Evolutionary conservation across 2,329 filamentous ascomycete genomes (phyloP).

Genomic region (Colletotrichum acutatum): DNA sequence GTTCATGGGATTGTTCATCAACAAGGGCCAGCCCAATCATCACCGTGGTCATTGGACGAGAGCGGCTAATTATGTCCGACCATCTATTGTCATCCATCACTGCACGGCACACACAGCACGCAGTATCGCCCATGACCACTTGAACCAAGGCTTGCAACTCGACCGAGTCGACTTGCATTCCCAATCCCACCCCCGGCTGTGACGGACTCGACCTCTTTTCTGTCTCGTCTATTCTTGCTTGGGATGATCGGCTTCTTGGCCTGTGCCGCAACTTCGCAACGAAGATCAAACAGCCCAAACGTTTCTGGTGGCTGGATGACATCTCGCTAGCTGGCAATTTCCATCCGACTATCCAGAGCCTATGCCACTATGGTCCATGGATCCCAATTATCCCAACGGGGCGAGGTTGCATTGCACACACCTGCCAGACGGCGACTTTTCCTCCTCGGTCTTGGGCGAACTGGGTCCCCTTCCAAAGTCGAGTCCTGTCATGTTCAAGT

Average conservation of each 20-base stretch:
- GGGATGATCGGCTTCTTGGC: constrained; percentile 16
- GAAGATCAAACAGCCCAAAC: constrained; percentile 33
- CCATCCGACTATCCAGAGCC: background rate
- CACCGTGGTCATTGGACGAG: constrained; percentile 3
- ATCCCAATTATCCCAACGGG: background rate
- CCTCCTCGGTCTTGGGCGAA: background rate
- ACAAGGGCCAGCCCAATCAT: background rate
- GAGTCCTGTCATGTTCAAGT: background rate
- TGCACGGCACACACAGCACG: background rate
- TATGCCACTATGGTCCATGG: background rate
- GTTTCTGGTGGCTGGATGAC: constrained; percentile 31
- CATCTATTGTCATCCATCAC: background rate
- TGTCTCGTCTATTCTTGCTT: constrained; percentile 33
- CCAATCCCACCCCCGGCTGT: background rate
- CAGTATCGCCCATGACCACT: background rate
- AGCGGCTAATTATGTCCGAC: background rate
- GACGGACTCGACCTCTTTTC: background rate
- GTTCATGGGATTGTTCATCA: background rate
- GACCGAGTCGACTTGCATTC: background rate
- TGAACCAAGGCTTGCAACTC: background rate
- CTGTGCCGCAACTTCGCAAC: constrained; percentile 24
- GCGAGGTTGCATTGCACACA: background rate
- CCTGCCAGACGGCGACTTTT: background rate
- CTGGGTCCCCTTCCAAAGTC: background rate
- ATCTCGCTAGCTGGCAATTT: background rate